These are phyloP conservation scores for Xylariomycetidae sp. DNA, from an alignment of 2,329 filamentous ascomycete genomes.

Conservation along the genomic window DNA sequence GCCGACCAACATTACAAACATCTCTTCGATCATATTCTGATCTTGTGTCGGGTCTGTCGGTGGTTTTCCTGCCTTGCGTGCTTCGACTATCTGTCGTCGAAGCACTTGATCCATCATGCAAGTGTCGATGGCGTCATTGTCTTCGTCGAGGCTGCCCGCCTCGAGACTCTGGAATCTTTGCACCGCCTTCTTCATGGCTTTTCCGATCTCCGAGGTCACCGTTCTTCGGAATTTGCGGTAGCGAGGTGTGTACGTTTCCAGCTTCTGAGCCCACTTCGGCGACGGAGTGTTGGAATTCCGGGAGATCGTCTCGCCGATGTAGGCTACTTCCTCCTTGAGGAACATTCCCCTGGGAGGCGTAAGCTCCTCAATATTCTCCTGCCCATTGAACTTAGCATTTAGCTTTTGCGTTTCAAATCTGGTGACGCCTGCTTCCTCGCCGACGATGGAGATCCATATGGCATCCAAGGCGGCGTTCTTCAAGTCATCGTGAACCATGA, in stretches of 20 bases:
- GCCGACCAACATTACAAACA: slow-evolving; percentile 11
- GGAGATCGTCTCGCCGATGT: slow-evolving; percentile 14
- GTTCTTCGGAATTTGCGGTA: slow-evolving; percentile 12
- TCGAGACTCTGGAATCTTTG: slow-evolving; percentile 9
- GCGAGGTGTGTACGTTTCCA: slow-evolving; percentile 11
- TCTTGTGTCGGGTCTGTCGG: slow-evolving; percentile 7
- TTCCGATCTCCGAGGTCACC: slow-evolving; percentile 8
- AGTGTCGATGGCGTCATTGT: slow-evolving; percentile 6
- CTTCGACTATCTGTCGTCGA: slow-evolving; percentile 9
- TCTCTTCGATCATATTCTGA: slow-evolving; percentile 10
- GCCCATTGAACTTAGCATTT: slow-evolving; percentile 4
- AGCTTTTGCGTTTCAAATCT: slow-evolving; percentile 17
- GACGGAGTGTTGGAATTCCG: slow-evolving; percentile 9
- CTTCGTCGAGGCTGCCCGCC: slow-evolving; percentile 4
- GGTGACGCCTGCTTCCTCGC: slow-evolving; percentile 27
- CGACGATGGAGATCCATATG: slow-evolving; percentile 33
- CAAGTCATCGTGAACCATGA: slow-evolving; percentile 30
- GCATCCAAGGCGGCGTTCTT: slow-evolving; percentile 30
- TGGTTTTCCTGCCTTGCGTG: slow-evolving; percentile 6
- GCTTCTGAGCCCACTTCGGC: slow-evolving; percentile 11
- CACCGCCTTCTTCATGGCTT: slow-evolving; percentile 7
- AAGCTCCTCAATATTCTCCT: slow-evolving; percentile 1
- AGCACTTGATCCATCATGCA: slow-evolving; percentile 16
- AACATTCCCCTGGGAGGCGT: slow-evolving; percentile 9
- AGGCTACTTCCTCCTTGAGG: slow-evolving; percentile 16